Conservation (phyloP, 805 yeast genomes). For the Candida vaughaniae region DNA sequence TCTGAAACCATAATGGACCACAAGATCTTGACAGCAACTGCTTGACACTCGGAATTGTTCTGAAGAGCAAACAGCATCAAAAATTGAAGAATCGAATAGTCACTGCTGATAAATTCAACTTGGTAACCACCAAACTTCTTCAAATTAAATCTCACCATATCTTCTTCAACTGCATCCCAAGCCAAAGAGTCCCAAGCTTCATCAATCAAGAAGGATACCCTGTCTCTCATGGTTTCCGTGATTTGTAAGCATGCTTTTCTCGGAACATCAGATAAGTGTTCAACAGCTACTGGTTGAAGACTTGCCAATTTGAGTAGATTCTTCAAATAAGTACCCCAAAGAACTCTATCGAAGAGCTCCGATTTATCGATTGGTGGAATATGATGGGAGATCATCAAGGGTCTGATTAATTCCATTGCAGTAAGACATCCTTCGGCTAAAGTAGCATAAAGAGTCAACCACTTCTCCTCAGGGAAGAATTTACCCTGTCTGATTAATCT, state of each 20-base stretch:
- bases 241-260: slow-evolving; percentile 65
- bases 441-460: slow-evolving; percentile 68
- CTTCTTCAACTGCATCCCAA: slow-evolving; percentile 58
- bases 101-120: slow-evolving; percentile 55
- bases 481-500: slow-evolving; percentile 52
- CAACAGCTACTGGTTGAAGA: slow-evolving; percentile 66
- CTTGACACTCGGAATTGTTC: slow-evolving; percentile 57
- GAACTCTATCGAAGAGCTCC: slow-evolving; percentile 52
- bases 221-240: slow-evolving; percentile 60
- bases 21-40: slow-evolving; percentile 60
- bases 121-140: slow-evolving; percentile 70
- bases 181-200: slow-evolving; percentile 77
- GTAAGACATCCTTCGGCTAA: slow-evolving; percentile 56
- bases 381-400: slow-evolving; percentile 47
- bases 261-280: slow-evolving; percentile 70
- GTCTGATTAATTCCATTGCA: slow-evolving; percentile 52
- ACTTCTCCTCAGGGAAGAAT: slow-evolving; percentile 65
- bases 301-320: slow-evolving; percentile 58
- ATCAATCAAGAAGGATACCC: slow-evolving; percentile 54
- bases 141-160: slow-evolving; percentile 56
- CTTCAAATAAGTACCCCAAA: slow-evolving; percentile 70
- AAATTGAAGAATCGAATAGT: slow-evolving; percentile 61
- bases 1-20: slow-evolving; percentile 75
- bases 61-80: slow-evolving; percentile 69
- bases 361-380: slow-evolving; percentile 53